These are phyloP conservation scores for Populus hybrid DNA, from an alignment of 441 rosid genomes.

Conservation along the genomic window DNA sequence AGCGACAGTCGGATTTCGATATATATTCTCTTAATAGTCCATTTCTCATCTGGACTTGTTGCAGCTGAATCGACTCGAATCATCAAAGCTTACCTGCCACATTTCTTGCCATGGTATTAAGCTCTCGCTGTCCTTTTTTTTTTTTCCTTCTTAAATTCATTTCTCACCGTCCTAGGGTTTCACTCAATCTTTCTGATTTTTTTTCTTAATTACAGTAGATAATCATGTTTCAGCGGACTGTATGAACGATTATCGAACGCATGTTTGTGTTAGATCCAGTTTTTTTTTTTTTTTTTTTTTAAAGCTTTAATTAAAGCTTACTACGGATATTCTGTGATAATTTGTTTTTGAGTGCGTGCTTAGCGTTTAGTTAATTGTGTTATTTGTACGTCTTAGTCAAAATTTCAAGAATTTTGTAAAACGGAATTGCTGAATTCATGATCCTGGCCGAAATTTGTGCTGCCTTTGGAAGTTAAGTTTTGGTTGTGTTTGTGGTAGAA, in stretches of 20 bases:
- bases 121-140: not conserved
- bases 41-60: not conserved
- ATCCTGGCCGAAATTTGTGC: not conserved
- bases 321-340: not conserved
- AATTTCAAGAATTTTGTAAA: not conserved
- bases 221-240: not conserved
- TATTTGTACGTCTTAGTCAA: not conserved
- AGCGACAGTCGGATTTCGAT: not conserved
- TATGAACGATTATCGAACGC: not conserved
- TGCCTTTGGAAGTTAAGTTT: not conserved
- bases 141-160: not conserved
- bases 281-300: not conserved
- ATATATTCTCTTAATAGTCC: not conserved
- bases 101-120: constrained; percentile 10
- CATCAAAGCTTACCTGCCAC: not conserved
- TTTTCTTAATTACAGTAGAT: not conserved
- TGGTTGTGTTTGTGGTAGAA: not conserved
- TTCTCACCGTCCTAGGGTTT: not conserved
- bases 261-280: not conserved
- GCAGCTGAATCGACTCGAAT: constrained; percentile 3
- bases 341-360: not conserved
- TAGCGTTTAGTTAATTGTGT: not conserved
- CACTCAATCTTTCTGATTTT: not conserved
- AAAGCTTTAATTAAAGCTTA: not conserved
- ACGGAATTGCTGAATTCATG: not conserved